A percentile compares a stretch with the other conserved stretches of the same genome.
These are phyloP conservation scores for Talaromyces marneffei DNA, from an alignment of 2,329 filamentous ascomycete genomes.

Conservation along the genomic window DNA sequence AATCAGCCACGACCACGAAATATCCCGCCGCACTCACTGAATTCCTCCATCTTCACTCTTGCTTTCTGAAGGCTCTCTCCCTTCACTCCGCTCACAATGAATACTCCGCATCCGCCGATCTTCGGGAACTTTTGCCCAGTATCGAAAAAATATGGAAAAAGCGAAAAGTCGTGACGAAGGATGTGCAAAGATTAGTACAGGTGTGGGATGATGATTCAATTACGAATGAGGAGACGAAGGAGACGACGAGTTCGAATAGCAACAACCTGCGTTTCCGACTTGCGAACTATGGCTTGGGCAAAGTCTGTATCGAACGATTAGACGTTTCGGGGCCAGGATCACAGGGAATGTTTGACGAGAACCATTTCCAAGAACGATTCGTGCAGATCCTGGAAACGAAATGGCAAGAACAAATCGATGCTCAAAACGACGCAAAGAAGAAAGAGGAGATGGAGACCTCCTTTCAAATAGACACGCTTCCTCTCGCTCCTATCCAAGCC, in stretches of 20 bases:
- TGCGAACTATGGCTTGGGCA: slow-evolving; percentile 37
- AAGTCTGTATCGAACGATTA: slow-evolving; percentile 33
- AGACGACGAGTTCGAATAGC: background rate
- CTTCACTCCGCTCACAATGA: slow-evolving; percentile 67
- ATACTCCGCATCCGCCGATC: slow-evolving; percentile 55
- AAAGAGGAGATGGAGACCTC: slow-evolving; percentile 19
- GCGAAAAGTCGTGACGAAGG: slow-evolving; percentile 58
- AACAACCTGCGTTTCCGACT: slow-evolving; percentile 29
- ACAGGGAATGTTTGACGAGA: slow-evolving; percentile 36
- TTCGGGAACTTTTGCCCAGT: slow-evolving; percentile 56
- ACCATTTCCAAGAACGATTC: slow-evolving; percentile 47
- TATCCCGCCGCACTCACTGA: slow-evolving; percentile 38
- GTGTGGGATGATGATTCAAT: slow-evolving; percentile 45
- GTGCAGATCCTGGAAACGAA: slow-evolving; percentile 42
- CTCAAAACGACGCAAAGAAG: background rate
- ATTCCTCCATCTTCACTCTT: slow-evolving; percentile 58
- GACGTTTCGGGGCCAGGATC: slow-evolving; percentile 7
- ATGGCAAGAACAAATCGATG: slow-evolving; percentile 40
- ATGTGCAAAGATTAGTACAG: slow-evolving; percentile 62
- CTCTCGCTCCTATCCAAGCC: slow-evolving; percentile 31
- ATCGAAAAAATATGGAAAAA: slow-evolving; percentile 68
- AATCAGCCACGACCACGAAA: slow-evolving; percentile 6
- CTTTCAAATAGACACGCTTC: slow-evolving; percentile 29
- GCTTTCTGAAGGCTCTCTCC: slow-evolving; percentile 63
- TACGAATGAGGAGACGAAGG: slow-evolving; percentile 7